These are phyloP conservation scores for Talaromyces sp. DNA, from an alignment of 2,329 filamentous ascomycete genomes.

Conservation along the genomic window DNA sequence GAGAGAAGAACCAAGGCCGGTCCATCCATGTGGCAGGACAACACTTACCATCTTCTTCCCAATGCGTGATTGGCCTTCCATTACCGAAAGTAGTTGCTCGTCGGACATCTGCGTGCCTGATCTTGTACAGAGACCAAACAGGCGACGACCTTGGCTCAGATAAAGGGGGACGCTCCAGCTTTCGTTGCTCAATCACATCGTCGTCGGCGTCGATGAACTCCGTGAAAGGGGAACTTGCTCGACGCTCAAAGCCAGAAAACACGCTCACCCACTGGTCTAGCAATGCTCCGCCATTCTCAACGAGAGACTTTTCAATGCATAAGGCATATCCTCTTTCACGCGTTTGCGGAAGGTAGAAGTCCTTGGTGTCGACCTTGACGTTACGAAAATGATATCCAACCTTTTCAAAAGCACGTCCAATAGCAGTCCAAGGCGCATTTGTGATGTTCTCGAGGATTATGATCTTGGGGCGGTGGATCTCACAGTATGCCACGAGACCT, in stretches of 20 bases:
- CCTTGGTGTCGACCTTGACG: constrained; percentile 61
- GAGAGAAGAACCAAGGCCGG: constrained; percentile 47
- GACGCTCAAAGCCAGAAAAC: constrained; percentile 51
- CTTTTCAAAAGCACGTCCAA: constrained; percentile 44
- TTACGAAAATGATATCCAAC: constrained; percentile 57
- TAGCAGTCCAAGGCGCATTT: constrained; percentile 57
- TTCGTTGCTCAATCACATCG: constrained; percentile 52
- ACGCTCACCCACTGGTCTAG: constrained; percentile 38
- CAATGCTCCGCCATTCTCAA: constrained; percentile 26
- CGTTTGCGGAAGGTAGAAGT: constrained; percentile 72
- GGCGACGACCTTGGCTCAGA: constrained; percentile 25
- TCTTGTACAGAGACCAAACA: constrained; percentile 48
- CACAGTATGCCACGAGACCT: constrained; percentile 58
- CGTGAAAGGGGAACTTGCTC: constrained; percentile 60
- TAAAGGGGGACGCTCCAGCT: constrained; percentile 41
- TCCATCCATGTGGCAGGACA: constrained; percentile 56
- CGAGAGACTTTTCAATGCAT: constrained; percentile 45
- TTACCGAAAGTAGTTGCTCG: constrained; percentile 50
- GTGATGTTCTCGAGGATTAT: constrained; percentile 71
- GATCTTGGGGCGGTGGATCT: constrained; percentile 56
- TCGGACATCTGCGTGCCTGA: constrained; percentile 59
- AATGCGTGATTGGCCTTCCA: constrained; percentile 57
- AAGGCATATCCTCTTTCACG: constrained; percentile 59
- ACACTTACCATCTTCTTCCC: constrained; percentile 54
- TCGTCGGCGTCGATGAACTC: constrained; percentile 59